Conservation (phyloP, 164 flowering plant species). For the Malania oleifera region DNA sequence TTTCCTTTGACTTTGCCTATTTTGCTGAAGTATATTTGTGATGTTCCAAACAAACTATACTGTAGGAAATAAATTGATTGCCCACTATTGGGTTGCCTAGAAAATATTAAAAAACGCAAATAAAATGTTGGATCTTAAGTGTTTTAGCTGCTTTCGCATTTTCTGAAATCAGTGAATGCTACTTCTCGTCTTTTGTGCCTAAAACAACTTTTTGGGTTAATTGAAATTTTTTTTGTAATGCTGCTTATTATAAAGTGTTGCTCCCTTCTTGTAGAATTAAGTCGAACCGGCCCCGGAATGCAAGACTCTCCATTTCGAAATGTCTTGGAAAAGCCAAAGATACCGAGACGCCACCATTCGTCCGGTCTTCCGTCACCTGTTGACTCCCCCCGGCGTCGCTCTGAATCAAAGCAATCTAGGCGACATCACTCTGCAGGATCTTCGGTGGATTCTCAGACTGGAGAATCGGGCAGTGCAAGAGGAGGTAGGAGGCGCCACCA, state of each 20-base stretch:
- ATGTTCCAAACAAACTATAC: no score
- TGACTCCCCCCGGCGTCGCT: not conserved
- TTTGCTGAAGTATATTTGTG: no score
- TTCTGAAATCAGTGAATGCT: no score
- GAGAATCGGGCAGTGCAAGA: not conserved
- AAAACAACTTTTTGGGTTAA: no score
- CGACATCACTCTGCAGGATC: not conserved
- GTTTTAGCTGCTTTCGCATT: no score
- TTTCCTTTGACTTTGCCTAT: not conserved
- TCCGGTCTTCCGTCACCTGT: not conserved
- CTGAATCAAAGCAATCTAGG: not conserved
- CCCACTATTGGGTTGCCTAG: no score
- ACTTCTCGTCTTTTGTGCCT: no score
- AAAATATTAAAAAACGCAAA: no score
- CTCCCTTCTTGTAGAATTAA: not conserved
- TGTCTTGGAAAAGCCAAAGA: not conserved
- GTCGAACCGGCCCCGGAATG: not conserved
- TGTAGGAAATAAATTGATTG: no score
- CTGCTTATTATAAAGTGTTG: not conserved
- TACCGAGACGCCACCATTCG: not conserved
- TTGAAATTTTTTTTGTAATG: no score
- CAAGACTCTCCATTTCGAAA: not conserved
- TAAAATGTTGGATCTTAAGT: no score
- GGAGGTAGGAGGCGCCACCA: not conserved
- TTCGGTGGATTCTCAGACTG: not conserved